Percentiles rank a stretch among this genome's conserved stretches.
Conservation (phyloP, 2,329 filamentous ascomycete species). For the Pseudogymnoascus sp. region DNA sequence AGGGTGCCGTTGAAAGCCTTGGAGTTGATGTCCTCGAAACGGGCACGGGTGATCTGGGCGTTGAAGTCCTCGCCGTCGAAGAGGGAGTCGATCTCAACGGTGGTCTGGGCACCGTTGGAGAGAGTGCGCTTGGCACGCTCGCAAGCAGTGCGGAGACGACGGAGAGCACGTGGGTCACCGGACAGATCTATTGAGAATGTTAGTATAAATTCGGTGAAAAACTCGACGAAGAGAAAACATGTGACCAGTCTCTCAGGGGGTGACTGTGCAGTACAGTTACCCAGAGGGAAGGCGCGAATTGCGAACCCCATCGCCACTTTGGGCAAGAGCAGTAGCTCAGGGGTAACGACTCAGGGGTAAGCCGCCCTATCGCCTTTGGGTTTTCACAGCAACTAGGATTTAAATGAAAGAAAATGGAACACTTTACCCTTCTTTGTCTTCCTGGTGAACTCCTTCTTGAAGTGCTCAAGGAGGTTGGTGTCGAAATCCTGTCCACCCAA, state of each 20-base stretch:
- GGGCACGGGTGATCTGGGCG: conserved; percentile 92
- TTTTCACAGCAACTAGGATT: not conserved
- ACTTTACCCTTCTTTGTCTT: conserved; percentile 65
- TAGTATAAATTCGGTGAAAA: conserved; percentile 17
- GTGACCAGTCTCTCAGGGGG: not conserved
- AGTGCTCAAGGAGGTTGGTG: conserved; percentile 89
- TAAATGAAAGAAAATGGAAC: not conserved
- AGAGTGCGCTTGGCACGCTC: conserved; percentile 99
- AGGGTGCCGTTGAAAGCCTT: conserved; percentile 91
- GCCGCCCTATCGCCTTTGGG: not conserved
- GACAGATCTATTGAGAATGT: conserved; percentile 45
- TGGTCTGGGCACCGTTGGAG: conserved; percentile 94
- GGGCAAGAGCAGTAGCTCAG: not conserved
- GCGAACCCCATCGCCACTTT: not conserved
- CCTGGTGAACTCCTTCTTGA: conserved; percentile 86
- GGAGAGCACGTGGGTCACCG: conserved; percentile 81
- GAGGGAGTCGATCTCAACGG: conserved; percentile 96
- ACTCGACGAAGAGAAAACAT: not conserved
- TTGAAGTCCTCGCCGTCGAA: conserved; percentile 98
- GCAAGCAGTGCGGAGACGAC: conserved; percentile 93
- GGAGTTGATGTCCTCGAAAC: conserved; percentile 97
- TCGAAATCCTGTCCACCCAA: conserved; percentile 96
- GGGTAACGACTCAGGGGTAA: not conserved
- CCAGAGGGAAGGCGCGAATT: not conserved
- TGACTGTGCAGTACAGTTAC: not conserved